Base-by-base conservation (phyloP, 2,329 filamentous ascomycete species). In the Clarireedia monteithiana region DNA sequence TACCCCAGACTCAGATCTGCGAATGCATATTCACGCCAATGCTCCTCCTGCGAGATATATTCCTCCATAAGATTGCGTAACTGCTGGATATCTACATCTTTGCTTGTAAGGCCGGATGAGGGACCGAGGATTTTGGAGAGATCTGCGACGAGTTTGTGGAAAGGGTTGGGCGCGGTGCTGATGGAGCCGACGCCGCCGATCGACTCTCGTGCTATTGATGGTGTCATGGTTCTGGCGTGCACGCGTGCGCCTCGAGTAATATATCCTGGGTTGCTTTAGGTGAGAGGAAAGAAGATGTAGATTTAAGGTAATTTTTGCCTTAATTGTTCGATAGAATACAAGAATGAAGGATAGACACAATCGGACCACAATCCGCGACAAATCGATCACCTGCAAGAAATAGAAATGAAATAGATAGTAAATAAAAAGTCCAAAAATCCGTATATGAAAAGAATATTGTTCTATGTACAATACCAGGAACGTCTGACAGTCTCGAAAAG, bases 81-180 rank as follows among this genome's bases (percentile, higher is more conserved):
- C 64, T 88, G 78, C 53, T 80, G 75, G 55, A 90, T 82, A 64
- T 96, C 83, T 62, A 96, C 83, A 68, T 94, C 89, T 45, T 85
- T 86, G 36, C 88, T 94, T 59, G 88, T 84, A 64, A 95, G 79
- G 3, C 91, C 91, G 12, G 88, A 94, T 57, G 84, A 88, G 3
- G 89, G 86, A 2, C 90, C 91, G 5, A 96, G 79, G 24, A 82
- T 83, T 55, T 79, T 74, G 66, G 86, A 91, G 64, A 96, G 81
- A n/a, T 82, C 81, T 57, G 80, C 68, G 55, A 95, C 87, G 47
- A 95, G 83, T 53, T 76, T 71, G 39, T 91, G 81, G 68, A 95
- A 94, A 12, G 71, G 69, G 63, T 79, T 73, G 57, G 65, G 65
- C 30, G 45, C 1, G 77, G 75, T 20, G 48, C 0, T 39, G 38